phyloP scores from a whole-genome alignment of 306 rosid genomes.

The Cicer cuneatum region DNA sequence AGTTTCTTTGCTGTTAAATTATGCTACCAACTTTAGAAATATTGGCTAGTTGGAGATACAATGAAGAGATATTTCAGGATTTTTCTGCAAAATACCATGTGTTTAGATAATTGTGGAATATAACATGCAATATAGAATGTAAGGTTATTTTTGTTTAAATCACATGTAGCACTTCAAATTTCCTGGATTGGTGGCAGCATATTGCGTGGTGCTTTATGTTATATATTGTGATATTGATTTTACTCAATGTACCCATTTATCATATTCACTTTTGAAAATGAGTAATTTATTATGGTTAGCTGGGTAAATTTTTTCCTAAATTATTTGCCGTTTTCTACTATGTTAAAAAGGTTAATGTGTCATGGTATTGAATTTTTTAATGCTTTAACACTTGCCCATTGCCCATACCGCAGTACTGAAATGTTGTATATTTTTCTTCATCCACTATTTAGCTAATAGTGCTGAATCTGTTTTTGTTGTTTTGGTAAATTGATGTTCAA shows the following conservation, averaged over 20 bases:
- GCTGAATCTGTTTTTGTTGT: neutral
- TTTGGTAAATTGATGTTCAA: slow-evolving; percentile 27
- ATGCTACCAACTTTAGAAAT: slow-evolving; percentile 1
- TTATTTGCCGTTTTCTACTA: neutral
- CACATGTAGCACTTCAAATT: neutral
- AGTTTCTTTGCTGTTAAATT: slow-evolving; percentile 15
- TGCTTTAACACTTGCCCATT: neutral
- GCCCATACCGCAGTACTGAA: neutral
- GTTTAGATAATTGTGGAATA: neutral
- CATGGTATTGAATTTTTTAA: slow-evolving; percentile 1
- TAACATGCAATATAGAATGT: neutral
- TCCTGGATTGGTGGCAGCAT: neutral
- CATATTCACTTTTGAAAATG: no score
- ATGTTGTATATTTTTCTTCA: slow-evolving; percentile 6
- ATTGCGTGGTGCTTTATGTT: neutral
- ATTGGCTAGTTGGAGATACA: neutral
- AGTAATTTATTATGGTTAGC: no score
- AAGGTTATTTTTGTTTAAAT: neutral
- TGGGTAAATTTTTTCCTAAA: no score
- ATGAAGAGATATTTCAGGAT: neutral
- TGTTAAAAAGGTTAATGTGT: slow-evolving; percentile 15
- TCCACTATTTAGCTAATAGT: neutral
- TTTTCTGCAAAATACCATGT: neutral
- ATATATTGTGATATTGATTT: no score
- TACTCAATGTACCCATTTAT: no score